Evolutionary conservation across 2,329 filamentous ascomycete genomes (phyloP).

Genomic region (Diaporthe eres): DNA sequence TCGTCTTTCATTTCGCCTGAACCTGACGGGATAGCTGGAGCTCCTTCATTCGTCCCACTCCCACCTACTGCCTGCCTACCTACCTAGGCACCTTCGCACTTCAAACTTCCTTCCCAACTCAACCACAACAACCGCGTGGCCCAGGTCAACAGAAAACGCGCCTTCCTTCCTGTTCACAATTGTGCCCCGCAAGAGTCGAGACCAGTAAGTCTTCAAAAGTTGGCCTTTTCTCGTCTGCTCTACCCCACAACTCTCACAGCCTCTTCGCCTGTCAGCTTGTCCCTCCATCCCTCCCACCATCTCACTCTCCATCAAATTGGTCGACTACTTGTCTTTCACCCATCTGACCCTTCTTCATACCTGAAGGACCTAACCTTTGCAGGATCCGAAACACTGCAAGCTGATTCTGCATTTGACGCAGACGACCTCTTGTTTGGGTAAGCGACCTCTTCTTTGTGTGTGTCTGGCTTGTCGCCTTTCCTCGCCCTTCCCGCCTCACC

Average conservation of each 20-base stretch:
- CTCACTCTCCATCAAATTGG: neutral
- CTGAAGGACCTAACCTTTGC: slow-evolving; percentile 1
- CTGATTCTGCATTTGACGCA: neutral
- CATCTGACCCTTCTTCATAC: neutral
- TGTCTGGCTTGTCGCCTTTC: neutral
- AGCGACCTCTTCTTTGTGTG: neutral
- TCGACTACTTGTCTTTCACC: neutral
- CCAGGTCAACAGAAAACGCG: neutral
- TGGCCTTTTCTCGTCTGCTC: neutral
- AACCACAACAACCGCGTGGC: neutral
- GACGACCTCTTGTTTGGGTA: neutral
- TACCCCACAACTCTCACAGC: neutral
- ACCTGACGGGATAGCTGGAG: neutral
- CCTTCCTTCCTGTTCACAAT: neutral
- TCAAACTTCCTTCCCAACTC: neutral
- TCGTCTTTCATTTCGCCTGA: neutral
- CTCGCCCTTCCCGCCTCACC: neutral
- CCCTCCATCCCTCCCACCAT: neutral
- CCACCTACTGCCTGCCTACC: neutral
- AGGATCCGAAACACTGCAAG: neutral
- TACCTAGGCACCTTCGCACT: neutral
- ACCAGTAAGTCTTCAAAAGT: neutral
- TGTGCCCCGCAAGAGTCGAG: too few relatives aligned
- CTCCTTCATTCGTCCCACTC: neutral
- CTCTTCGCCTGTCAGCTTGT: neutral